Conservation (phyloP, 2,329 filamentous ascomycete species). For the Phyllosticta paracitricarpa region DNA sequence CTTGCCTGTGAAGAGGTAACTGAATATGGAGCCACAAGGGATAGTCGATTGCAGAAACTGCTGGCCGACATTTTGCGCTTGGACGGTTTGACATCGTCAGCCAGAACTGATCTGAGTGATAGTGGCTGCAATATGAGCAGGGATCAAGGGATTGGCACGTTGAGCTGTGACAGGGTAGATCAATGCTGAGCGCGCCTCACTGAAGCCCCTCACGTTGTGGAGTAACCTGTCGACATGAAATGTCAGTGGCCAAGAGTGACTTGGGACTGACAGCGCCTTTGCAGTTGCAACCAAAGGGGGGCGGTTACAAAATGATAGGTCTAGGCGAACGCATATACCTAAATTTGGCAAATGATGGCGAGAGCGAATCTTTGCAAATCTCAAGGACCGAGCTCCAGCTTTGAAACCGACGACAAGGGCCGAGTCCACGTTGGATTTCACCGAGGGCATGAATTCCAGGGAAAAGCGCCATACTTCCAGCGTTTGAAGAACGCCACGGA, state of each 20-base stretch:
- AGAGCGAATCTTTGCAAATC: background rate
- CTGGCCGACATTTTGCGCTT: background rate
- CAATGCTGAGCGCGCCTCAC: background rate
- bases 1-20: background rate
- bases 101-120: background rate
- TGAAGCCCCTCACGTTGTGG: background rate
- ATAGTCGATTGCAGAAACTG: background rate
- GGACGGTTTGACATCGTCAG: background rate
- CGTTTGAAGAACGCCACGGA: background rate
- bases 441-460: background rate
- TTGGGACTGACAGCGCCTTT: background rate
- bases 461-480: background rate
- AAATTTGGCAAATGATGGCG: background rate
- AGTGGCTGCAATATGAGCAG: background rate
- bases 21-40: background rate
- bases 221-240: background rate
- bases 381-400: background rate
- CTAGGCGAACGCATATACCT: background rate
- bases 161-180: background rate
- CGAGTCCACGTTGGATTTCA: background rate
- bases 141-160: background rate
- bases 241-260: background rate
- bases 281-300: background rate
- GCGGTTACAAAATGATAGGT: background rate
- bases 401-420: background rate